Percentiles rank a stretch among this genome's conserved stretches.
Conservation (phyloP, 257 asterid species). For the Plantago elongata region DNA sequence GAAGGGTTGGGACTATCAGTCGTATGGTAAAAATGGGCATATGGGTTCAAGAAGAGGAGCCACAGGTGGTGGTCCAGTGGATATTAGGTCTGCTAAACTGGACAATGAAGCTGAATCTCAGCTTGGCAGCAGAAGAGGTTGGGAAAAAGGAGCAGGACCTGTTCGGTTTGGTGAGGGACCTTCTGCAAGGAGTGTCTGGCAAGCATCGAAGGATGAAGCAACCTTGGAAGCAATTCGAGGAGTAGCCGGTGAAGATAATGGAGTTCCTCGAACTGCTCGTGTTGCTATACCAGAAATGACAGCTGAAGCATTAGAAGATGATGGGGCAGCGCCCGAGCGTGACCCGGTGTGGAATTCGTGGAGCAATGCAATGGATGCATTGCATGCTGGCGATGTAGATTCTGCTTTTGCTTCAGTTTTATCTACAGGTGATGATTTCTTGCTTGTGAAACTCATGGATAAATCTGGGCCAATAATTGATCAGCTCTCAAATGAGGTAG, state of each 20-base stretch:
- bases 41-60: slow-evolving; percentile 57
- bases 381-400: slow-evolving; percentile 74
- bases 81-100: slow-evolving; percentile 47
- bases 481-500: slow-evolving; percentile 78
- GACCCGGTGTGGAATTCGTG: slow-evolving; percentile 84
- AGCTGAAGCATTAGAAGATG: slow-evolving; percentile 76
- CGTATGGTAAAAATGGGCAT: slow-evolving; percentile 62
- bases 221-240: slow-evolving; percentile 97
- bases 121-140: slow-evolving; percentile 62
- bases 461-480: slow-evolving; percentile 85
- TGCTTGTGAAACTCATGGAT: slow-evolving; percentile 95
- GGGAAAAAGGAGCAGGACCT: slow-evolving; percentile 75
- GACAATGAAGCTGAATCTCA: slow-evolving; percentile 58
- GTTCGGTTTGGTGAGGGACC: slow-evolving; percentile 98
- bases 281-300: slow-evolving; percentile 82
- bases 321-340: slow-evolving; percentile 58
- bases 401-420: slow-evolving; percentile 85
- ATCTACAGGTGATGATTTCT: slow-evolving; percentile 75
- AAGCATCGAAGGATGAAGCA: slow-evolving; percentile 98
- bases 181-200: slow-evolving; percentile 99
- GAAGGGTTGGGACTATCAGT: slow-evolving; percentile 66
- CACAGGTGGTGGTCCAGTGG: slow-evolving; percentile 36
- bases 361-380: slow-evolving; percentile 96
- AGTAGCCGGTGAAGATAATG: slow-evolving; percentile 91
- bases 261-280: slow-evolving; percentile 60